phyloP scores from a whole-genome alignment of 2,329 filamentous ascomycete species.

The Helotiales sp. region DNA sequence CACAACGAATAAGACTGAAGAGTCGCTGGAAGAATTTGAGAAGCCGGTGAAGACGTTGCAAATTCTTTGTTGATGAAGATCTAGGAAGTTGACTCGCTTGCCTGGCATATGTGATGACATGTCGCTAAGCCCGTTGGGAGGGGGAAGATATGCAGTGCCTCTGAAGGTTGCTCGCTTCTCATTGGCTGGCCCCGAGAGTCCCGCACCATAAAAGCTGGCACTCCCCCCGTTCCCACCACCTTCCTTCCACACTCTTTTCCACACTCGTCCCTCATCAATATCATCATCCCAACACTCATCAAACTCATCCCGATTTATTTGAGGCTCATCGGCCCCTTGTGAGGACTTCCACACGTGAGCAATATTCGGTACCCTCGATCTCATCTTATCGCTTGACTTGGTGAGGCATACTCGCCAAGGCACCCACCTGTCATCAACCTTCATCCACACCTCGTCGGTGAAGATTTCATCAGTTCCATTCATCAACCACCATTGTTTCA shows the following conservation, averaged over 20 bases:
- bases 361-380: conserved; percentile 43
- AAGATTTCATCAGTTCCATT: conserved; percentile 33
- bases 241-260: conserved; percentile 39
- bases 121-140: conserved; percentile 31
- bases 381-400: conserved; percentile 36
- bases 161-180: conserved; percentile 20
- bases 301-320: conserved; percentile 36
- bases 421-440: conserved; percentile 31
- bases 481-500: conserved; percentile 25
- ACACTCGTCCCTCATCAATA: conserved; percentile 25
- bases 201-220: conserved; percentile 38
- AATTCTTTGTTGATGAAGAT: neutral
- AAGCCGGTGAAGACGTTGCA: neutral
- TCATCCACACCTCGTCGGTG: conserved; percentile 32
- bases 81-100: neutral
- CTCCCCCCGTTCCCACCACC: conserved; percentile 37
- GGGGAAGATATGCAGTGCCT: conserved; percentile 22
- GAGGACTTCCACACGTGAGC: conserved; percentile 37
- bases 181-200: conserved; percentile 28
- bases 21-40: neutral
- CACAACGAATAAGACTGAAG: neutral
- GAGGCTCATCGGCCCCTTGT: conserved; percentile 28
- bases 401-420: conserved; percentile 33
- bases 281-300: conserved; percentile 28
- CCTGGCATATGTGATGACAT: conserved; percentile 20